phyloP scores from a whole-genome alignment of 2,329 filamentous ascomycete species.

The Hymenoscyphus linearis region DNA sequence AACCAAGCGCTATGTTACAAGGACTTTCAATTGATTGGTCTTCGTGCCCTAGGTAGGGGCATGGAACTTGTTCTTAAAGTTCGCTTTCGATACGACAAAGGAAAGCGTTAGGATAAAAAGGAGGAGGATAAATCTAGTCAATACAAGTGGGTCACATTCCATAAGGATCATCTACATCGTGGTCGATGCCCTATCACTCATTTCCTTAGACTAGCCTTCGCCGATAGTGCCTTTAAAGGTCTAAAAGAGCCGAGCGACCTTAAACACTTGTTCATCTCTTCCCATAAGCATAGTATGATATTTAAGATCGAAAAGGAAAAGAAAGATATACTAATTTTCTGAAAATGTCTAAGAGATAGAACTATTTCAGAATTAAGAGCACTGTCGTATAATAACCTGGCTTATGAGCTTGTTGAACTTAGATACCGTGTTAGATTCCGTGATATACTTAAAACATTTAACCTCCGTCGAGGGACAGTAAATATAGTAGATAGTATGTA shows the following conservation, averaged over 20 bases:
- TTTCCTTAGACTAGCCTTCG: background rate
- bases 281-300: background rate
- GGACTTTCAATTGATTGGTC: background rate
- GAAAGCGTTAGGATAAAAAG: background rate
- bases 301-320: background rate
- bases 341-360: background rate
- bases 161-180: background rate
- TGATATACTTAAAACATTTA: background rate
- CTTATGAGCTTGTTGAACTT: constrained; percentile 1
- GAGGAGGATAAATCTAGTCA: background rate
- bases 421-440: background rate
- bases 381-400: background rate
- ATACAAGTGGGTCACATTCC: background rate
- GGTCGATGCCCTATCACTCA: background rate
- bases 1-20: background rate
- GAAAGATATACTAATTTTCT: background rate
- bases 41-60: background rate
- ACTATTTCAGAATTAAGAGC: background rate
- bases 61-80: constrained; percentile 1
- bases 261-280: background rate
- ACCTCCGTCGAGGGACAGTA: background rate
- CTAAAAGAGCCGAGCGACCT: background rate
- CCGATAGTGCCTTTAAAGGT: background rate
- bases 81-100: background rate
- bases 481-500: background rate